phyloP scores from a whole-genome alignment of 176 grass and related monocot species.

The Luzula sylvatica region DNA sequence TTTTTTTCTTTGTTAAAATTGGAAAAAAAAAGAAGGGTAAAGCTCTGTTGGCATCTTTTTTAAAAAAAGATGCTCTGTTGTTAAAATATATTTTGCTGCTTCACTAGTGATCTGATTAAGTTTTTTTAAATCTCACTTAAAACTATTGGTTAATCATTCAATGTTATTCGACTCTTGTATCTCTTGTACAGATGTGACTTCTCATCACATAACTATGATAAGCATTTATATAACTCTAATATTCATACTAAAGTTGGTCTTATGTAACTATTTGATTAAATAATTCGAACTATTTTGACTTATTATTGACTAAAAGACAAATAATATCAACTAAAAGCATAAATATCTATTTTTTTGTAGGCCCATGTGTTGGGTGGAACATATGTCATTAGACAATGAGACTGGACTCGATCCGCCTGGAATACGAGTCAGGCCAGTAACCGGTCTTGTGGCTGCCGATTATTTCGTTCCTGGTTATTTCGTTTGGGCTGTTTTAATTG shows the following conservation, averaged over 20 bases:
- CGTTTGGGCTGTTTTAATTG: slow-evolving; percentile 98
- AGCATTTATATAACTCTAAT: not conserved
- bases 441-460: slow-evolving; percentile 89
- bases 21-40: too few species aligned
- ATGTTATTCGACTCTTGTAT: not conserved
- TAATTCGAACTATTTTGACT: too few species aligned
- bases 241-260: not conserved
- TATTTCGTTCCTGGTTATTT: slow-evolving; percentile 99
- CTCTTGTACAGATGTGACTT: slow-evolving; percentile 13
- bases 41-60: too few species aligned
- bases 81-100: not conserved
- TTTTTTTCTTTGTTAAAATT: too few species aligned
- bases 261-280: not conserved
- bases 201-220: not conserved
- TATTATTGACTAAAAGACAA: too few species aligned
- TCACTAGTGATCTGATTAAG: not conserved
- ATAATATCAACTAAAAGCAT: too few species aligned
- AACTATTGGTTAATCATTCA: not conserved
- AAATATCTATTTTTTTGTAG: slow-evolving; percentile 29
- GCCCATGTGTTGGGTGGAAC: slow-evolving; percentile 94
- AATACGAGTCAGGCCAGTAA: slow-evolving; percentile 80
- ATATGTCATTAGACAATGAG: slow-evolving; percentile 99
- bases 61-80: not conserved
- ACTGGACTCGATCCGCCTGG: slow-evolving; percentile 89
- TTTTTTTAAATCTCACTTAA: not conserved